phyloP scores from a whole-genome alignment of 306 rosid genomes.

The Glycine latifolia region DNA sequence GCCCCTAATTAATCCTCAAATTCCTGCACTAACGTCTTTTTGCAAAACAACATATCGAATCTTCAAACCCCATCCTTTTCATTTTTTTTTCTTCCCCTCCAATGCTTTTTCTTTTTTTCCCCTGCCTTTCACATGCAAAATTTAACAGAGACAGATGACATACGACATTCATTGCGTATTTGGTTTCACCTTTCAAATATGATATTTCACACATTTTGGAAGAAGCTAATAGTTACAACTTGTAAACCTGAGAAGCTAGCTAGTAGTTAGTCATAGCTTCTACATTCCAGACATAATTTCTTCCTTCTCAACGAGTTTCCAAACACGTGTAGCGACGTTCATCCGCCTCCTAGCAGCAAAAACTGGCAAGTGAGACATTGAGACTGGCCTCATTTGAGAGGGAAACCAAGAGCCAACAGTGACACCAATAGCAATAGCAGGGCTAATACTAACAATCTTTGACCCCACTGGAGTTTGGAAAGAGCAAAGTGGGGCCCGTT shows the following conservation, averaged over 20 bases:
- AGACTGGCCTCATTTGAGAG: slow-evolving; percentile 63
- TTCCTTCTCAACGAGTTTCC: neutral
- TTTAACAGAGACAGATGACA: slow-evolving; percentile 33
- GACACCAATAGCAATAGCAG: slow-evolving; percentile 27
- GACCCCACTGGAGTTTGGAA: slow-evolving; percentile 63
- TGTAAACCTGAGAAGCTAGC: neutral
- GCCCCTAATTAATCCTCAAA: slow-evolving; percentile 49
- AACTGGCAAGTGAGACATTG: slow-evolving; percentile 68
- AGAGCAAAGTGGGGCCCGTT: slow-evolving; percentile 52
- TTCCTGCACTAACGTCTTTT: slow-evolving; percentile 48
- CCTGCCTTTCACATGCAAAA: slow-evolving; percentile 42
- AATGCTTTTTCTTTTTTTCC: too few species aligned
- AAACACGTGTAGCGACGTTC: neutral
- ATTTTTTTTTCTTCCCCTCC: neutral
- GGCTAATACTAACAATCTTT: slow-evolving; percentile 45
- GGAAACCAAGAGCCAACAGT: slow-evolving; percentile 62
- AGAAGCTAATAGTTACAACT: neutral
- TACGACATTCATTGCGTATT: neutral
- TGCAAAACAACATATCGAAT: slow-evolving; percentile 29
- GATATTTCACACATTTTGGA: too few species aligned
- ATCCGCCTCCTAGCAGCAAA: slow-evolving; percentile 72
- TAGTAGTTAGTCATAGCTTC: neutral
- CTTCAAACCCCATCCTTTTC: slow-evolving; percentile 8
- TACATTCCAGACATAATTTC: too few species aligned
- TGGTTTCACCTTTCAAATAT: neutral